Base-by-base conservation (phyloP, 352 stramenopile genomes). In the Phytophthora fragariae region DNA sequence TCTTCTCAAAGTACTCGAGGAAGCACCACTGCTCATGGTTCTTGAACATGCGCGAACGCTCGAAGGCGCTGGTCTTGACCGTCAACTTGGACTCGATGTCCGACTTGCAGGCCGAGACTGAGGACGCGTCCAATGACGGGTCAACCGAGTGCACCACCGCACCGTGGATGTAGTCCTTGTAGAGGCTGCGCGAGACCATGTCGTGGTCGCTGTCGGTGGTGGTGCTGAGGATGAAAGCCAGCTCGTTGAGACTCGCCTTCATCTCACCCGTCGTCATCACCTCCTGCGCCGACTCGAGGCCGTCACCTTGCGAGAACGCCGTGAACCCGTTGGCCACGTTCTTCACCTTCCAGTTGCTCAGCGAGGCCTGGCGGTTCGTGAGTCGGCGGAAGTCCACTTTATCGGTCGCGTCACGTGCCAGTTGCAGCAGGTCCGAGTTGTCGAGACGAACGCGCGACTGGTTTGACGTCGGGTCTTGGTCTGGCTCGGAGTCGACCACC, bases 121-220 rank as follows among this genome's bases (percentile, higher is more conserved):
- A 68, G 0, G 62, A 55, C n/a, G 67, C 29, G 2, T 49, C 68
- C 0, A 69, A 44, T 27, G 67, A 69, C 21, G 62, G 52, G 15
- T 71, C 58, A 11, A 59, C 53, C 0, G 69, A 56, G 37, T 86
- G 82, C 50, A 84, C 75, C 24, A 89, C 68, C 0, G 77, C 68
- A 33, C 82, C 82, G 46, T 84, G 83, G 58, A 89, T 81, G 72
- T 86, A 89, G 31, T 79, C 68, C 55, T 84, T 83, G 64, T 84
- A 81, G 35, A 87, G 56, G 56, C 75, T 75, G 37, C 52, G 46
- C 82, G 87, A 86, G 21, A 79, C 65, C n/a, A 78, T 59, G 15
- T 77, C 62, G 59, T 85, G 84, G 31, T 72, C 59, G 2, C 39
- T 55, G 29, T 73, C 74, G 10, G 68, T 70, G 2, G 68, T 74